A percentile compares a stretch with the other conserved stretches of the same genome.
Evolutionary conservation across 371 early-diverging fungal genomes (phyloP).

Genomic region (Syncephalastrum monosporum): DNA sequence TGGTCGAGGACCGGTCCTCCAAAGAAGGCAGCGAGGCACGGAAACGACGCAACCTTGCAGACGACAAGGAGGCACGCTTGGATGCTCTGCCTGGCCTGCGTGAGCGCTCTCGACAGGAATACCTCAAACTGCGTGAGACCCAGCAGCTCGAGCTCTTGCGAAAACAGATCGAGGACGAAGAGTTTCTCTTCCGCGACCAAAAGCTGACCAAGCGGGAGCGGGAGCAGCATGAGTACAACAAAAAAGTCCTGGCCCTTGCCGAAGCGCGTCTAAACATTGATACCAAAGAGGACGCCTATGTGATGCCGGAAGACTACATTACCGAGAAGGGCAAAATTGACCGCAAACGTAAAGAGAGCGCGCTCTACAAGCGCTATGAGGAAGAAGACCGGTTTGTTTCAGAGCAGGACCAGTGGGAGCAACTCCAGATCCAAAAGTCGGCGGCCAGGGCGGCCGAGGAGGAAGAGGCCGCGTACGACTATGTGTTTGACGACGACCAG

Average conservation of each 20-base stretch:
- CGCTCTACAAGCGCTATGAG: slow-evolving; percentile 86
- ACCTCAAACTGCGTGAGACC: slow-evolving; percentile 85
- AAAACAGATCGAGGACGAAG: slow-evolving; percentile 85
- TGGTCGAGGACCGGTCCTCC: slow-evolving; percentile 81
- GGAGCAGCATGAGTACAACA: slow-evolving; percentile 76
- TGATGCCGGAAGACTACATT: slow-evolving; percentile 91
- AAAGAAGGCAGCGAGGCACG: slow-evolving; percentile 70
- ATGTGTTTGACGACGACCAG: slow-evolving; percentile 92
- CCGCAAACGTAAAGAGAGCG: slow-evolving; percentile 86
- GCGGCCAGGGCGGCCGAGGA: slow-evolving; percentile 37
- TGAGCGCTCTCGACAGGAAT: slow-evolving; percentile 85
- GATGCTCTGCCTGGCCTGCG: slow-evolving; percentile 73
- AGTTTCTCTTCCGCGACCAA: slow-evolving; percentile 74
- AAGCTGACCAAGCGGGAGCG: slow-evolving; percentile 79
- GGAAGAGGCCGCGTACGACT: slow-evolving; percentile 79
- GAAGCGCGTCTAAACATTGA: slow-evolving; percentile 84
- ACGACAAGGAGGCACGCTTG: slow-evolving; percentile 71
- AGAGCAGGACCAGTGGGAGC: slow-evolving; percentile 96
- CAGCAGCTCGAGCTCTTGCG: slow-evolving; percentile 77
- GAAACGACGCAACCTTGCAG: slow-evolving; percentile 76
- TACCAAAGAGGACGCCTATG: slow-evolving; percentile 78
- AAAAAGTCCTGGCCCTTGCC: slow-evolving; percentile 77
- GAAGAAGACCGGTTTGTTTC: slow-evolving; percentile 79
- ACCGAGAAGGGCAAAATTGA: slow-evolving; percentile 96
- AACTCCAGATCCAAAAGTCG: slow-evolving; percentile 75